Evolutionary conservation across 148 eudicot species (phyloP), one percentile per base, ranked within the genome.

Genomic region (Vaccinium darrowii): DNA sequence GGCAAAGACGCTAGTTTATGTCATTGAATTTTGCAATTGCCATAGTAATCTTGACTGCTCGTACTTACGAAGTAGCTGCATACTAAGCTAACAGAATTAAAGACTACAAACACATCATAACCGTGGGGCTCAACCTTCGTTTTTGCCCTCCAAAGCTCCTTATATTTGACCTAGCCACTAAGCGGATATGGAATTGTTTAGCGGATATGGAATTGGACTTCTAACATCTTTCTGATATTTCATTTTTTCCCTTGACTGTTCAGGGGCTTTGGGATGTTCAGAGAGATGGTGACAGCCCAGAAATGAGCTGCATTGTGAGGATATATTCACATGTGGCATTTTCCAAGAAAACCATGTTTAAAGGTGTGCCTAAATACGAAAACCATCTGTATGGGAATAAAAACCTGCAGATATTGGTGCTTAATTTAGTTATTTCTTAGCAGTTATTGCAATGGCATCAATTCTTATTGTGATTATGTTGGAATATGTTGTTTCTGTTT

Each of bases 221-320:
- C 39, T 36, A 30, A 47, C 8, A 10, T 36, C 5, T 54, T 21
- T 27, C 25, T 80, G 47, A 7, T 27, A 30, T 27, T 18, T 72
- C 65, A 69, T 76, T 69, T 84, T 75, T 47, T 43, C 57, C 84
- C 78, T 74, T n/a, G 57, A 65, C 85, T 67, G 83, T 6, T 73
- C 87, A 96, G 99, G 98, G 94, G 65, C 84, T 87, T 74, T 96
- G 98, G 99, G 95, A 96, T 90, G 92, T 96, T 81, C 86, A 87
- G 89, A 85, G 86, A 86, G 93, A 87, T 82, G 87, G 78, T 57
- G 86, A 87, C 58, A 87, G 76, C 85, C 86, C 92, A 14, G 84
- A 65, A 81, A 83, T 86, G 82, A 81, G 91, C 76, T 96, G 99
- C 87, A 85, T 81, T 81, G 86, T 93, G 88, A 90, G 90, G 88